These are phyloP conservation scores for Exophiala viscosa DNA, from an alignment of 2,329 filamentous ascomycete genomes.

Conservation along the genomic window DNA sequence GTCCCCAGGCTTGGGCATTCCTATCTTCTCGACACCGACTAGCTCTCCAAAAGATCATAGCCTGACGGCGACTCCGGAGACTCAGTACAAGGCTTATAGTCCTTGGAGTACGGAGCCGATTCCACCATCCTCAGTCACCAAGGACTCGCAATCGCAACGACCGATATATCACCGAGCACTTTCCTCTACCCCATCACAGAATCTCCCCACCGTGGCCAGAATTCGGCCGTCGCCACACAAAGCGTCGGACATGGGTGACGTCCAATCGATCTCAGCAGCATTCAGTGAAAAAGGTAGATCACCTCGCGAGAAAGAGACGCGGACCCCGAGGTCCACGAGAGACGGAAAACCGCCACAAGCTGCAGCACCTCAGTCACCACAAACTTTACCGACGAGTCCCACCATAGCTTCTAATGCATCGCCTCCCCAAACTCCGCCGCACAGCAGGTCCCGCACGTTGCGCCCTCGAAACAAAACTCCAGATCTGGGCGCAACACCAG, in stretches of 20 bases:
- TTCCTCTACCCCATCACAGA: slow-evolving; percentile 47
- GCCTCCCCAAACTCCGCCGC: slow-evolving; percentile 48
- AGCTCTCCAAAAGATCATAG: not conserved
- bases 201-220: slow-evolving; percentile 43
- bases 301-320: not conserved
- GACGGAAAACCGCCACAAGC: slow-evolving; percentile 10
- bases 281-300: not conserved
- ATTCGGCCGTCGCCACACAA: slow-evolving; percentile 23
- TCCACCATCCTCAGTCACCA: not conserved
- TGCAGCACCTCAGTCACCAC: slow-evolving; percentile 8
- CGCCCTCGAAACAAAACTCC: slow-evolving; percentile 6
- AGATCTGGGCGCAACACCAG: slow-evolving; percentile 32
- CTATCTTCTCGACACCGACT: not conserved
- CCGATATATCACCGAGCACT: slow-evolving; percentile 36
- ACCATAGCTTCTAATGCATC: slow-evolving; percentile 13
- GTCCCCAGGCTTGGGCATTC: not conserved
- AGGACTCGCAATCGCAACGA: slow-evolving; percentile 14
- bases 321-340: slow-evolving; percentile 5
- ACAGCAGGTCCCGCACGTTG: slow-evolving; percentile 33
- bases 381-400: slow-evolving; percentile 3
- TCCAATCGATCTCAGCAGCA: not conserved
- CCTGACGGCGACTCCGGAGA: not conserved
- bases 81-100: not conserved
- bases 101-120: not conserved
- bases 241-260: not conserved